phyloP scores from a whole-genome alignment of 805 yeast genomes.

The Suhomyces emberorum region DNA sequence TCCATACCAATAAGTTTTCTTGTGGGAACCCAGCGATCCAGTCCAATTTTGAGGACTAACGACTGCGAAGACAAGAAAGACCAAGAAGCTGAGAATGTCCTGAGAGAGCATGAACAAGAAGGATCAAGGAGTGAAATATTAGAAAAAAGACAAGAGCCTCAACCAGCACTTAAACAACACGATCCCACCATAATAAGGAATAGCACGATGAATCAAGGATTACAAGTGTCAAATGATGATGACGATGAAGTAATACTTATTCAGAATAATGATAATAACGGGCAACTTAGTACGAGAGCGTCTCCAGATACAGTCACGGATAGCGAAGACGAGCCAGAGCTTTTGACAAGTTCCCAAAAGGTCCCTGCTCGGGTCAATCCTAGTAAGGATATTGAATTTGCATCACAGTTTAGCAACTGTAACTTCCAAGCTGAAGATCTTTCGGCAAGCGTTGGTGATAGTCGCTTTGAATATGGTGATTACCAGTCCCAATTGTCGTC shows the following conservation, averaged over 20 bases:
- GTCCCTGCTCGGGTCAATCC: not conserved
- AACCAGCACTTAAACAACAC: too few relatives aligned
- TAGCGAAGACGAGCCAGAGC: constrained; percentile 12
- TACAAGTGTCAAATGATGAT: too few relatives aligned
- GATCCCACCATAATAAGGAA: too few relatives aligned
- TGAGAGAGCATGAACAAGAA: too few relatives aligned
- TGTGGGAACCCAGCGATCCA: not conserved
- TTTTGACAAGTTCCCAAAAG: constrained; percentile 9
- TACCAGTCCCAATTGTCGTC: not conserved
- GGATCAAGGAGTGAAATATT: too few relatives aligned
- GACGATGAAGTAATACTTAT: constrained; percentile 5
- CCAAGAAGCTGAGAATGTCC: too few relatives aligned
- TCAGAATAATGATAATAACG: not conserved
- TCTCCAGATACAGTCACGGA: constrained; percentile 8
- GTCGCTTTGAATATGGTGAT: not conserved
- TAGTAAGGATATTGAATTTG: not conserved
- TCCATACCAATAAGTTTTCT: not conserved
- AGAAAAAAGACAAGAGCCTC: too few relatives aligned
- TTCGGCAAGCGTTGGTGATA: constrained; percentile 1
- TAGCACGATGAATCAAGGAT: too few relatives aligned
- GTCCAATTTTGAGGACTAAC: not conserved
- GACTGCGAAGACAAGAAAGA: constrained; percentile 1
- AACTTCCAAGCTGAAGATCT: constrained; percentile 8
- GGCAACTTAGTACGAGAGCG: not conserved
- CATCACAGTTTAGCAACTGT: constrained; percentile 5